Evolutionary conservation across 2,329 filamentous ascomycete species (phyloP).

Genomic region (Exophiala xenobiotica): DNA sequence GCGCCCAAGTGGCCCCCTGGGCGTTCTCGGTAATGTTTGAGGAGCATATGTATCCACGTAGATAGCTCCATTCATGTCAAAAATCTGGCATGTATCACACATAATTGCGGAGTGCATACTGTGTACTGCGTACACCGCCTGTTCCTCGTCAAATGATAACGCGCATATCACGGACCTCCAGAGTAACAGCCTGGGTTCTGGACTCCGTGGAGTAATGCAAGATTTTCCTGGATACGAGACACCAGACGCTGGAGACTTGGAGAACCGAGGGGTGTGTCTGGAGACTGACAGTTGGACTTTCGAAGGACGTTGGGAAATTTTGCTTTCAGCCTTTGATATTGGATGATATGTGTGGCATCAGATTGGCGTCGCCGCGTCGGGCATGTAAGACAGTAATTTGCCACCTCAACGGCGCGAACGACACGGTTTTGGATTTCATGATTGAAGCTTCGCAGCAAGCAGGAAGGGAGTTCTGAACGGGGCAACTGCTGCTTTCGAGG

Average conservation of each 20-base stretch:
- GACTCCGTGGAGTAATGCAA: not conserved
- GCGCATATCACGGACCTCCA: not conserved
- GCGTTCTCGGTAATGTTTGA: too few relatives aligned
- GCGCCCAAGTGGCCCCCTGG: too few relatives aligned
- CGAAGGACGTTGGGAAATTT: slow-evolving; percentile 10
- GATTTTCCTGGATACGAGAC: slow-evolving; percentile 4
- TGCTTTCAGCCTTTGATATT: not conserved
- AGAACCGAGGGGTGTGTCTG: slow-evolving; percentile 6
- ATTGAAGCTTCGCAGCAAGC: too few relatives aligned
- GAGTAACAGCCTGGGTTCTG: not conserved
- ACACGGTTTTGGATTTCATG: too few relatives aligned
- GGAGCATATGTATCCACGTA: too few relatives aligned
- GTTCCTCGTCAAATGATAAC: not conserved
- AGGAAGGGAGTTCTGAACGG: too few relatives aligned
- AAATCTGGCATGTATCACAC: not conserved
- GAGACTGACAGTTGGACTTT: not conserved
- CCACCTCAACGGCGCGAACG: slow-evolving; percentile 5
- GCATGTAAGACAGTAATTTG: slow-evolving; percentile 11
- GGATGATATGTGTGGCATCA: slow-evolving; percentile 1
- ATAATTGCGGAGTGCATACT: slow-evolving; percentile 16
- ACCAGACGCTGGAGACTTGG: not conserved
- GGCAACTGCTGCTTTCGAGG: too few relatives aligned
- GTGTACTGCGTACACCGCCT: not conserved
- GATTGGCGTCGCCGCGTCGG: not conserved
- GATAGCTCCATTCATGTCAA: not conserved